These are phyloP conservation scores for Pleurotus tuoliensis DNA, from an alignment of 768 basidiomycete genomes.

Conservation along the genomic window DNA sequence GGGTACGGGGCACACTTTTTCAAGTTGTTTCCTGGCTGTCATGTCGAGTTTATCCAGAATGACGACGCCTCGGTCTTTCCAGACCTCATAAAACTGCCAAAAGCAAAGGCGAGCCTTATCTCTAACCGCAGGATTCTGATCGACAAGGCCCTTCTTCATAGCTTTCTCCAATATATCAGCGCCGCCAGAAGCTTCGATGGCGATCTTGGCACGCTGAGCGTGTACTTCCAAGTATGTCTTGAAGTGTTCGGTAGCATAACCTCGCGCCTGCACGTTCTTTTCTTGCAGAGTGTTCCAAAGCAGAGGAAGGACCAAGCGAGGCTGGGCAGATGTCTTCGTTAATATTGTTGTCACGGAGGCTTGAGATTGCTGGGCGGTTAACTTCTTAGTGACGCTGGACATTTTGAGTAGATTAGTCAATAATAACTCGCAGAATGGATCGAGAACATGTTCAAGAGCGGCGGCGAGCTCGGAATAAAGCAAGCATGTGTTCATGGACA, in stretches of 20 bases:
- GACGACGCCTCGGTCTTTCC: constrained; percentile 62
- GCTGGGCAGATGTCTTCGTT: constrained; percentile 62
- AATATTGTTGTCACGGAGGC: constrained; percentile 65
- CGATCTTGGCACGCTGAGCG: constrained; percentile 53
- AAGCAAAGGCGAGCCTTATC: constrained; percentile 70
- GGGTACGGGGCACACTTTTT: constrained; percentile 76
- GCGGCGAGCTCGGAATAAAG: constrained; percentile 73
- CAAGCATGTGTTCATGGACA: constrained; percentile 72
- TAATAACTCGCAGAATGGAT: constrained; percentile 76
- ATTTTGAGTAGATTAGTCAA: constrained; percentile 78
- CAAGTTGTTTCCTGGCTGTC: constrained; percentile 73
- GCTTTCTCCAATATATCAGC: constrained; percentile 71
- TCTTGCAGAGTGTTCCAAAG: constrained; percentile 71
- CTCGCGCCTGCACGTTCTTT: constrained; percentile 75
- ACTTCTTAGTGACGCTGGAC: constrained; percentile 91
- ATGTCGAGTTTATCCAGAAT: constrained; percentile 70
- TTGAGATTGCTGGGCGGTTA: constrained; percentile 85
- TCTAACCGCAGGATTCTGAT: constrained; percentile 76
- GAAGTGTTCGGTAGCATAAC: constrained; percentile 64
- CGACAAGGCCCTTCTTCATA: constrained; percentile 68
- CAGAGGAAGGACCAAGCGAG: constrained; percentile 64
- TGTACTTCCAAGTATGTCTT: constrained; percentile 75
- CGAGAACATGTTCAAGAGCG: constrained; percentile 63
- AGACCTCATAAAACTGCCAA: constrained; percentile 77
- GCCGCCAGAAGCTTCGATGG: constrained; percentile 67